Evolutionary conservation across 2,329 filamentous ascomycete species (phyloP).

Genomic region (Pestalotiopsis sp.): DNA sequence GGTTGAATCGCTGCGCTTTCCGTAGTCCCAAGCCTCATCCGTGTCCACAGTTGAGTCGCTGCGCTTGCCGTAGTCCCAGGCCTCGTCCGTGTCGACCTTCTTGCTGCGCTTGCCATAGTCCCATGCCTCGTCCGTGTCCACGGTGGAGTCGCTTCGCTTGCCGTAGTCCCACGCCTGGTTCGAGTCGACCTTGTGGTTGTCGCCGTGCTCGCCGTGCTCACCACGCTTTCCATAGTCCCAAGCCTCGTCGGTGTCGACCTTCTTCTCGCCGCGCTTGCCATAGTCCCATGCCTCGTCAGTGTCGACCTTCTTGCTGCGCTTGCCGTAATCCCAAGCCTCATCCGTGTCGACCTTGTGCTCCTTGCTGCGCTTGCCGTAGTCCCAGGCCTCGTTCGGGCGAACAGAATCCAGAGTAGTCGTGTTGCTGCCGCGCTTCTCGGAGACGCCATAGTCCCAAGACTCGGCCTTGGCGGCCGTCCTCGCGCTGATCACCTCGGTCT

Average conservation of each 20-base stretch:
- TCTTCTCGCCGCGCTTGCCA: slow-evolving; percentile 32
- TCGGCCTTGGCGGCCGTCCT: not conserved
- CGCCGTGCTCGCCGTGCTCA: not conserved
- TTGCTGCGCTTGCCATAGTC: slow-evolving; percentile 20
- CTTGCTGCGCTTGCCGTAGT: slow-evolving; percentile 12
- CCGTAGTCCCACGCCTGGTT: not conserved
- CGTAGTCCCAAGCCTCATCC: not conserved
- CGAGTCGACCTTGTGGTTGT: not conserved
- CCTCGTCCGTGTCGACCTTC: slow-evolving; percentile 22
- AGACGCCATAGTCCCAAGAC: not conserved
- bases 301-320: slow-evolving; percentile 28
- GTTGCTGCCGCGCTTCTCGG: not conserved
- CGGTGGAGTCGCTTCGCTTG: not conserved
- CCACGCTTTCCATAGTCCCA: slow-evolving; percentile 4
- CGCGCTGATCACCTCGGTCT: not conserved
- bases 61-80: slow-evolving; percentile 2
- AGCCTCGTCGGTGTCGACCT: slow-evolving; percentile 29
- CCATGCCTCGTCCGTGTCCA: not conserved
- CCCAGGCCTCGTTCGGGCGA: not conserved
- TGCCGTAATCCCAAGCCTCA: slow-evolving; percentile 6
- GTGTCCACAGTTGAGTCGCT: not conserved
- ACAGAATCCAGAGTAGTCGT: not conserved
- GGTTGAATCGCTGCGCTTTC: not conserved
- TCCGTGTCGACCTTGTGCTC: not conserved
- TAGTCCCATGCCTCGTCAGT: slow-evolving; percentile 9